Evolutionary conservation across 2,329 filamentous ascomycete genomes (phyloP).

Genomic region (Dryadomyces quercus-mongolicae): DNA sequence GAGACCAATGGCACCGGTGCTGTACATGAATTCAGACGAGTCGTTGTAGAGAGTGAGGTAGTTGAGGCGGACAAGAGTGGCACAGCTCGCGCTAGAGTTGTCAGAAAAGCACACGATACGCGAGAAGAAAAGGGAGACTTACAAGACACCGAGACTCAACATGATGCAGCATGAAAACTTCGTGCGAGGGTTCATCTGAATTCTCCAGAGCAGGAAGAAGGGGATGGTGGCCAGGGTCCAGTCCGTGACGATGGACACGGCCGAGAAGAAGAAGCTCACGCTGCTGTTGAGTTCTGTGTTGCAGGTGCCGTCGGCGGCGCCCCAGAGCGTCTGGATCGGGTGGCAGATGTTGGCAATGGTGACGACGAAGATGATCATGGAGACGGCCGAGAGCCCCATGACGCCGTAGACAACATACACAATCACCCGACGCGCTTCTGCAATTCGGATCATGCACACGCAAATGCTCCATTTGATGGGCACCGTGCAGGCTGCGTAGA

Average conservation of each 20-base stretch:
- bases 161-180: slow-evolving; percentile 1
- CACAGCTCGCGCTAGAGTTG: neutral
- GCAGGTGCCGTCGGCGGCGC: slow-evolving; percentile 1
- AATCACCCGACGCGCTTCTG: neutral
- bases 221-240: slow-evolving; percentile 1
- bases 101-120: neutral
- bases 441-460: neutral
- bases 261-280: slow-evolving; percentile 2
- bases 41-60: slow-evolving; percentile 3
- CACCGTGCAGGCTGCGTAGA: neutral
- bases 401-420: neutral
- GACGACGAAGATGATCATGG: neutral
- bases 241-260: slow-evolving; percentile 2
- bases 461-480: slow-evolving; percentile 2
- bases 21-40: neutral
- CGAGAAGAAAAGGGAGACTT: neutral
- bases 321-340: slow-evolving; percentile 2
- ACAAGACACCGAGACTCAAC: slow-evolving; percentile 1
- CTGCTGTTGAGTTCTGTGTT: neutral
- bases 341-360: slow-evolving; percentile 3
- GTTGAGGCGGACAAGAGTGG: neutral
- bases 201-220: neutral
- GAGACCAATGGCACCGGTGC: slow-evolving; percentile 1
- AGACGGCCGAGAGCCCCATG: neutral
- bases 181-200: slow-evolving; percentile 2